Base-by-base conservation (phyloP, 139 green algal genomes). In the Chlamydomonas sp. region DNA sequence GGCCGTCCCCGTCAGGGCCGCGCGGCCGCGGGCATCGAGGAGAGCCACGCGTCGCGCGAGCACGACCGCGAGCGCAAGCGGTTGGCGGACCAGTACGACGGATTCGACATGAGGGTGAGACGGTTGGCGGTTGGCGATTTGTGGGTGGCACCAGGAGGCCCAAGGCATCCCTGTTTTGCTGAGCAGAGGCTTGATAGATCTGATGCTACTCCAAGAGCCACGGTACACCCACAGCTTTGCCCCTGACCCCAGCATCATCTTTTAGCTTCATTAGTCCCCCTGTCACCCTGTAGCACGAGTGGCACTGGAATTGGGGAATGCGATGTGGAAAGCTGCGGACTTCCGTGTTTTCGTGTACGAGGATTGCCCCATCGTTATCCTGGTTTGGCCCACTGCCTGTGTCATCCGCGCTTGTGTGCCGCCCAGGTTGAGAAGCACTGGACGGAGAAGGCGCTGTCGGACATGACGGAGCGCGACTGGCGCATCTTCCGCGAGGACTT, bases 401-500 rank as follows among this genome's bases (percentile, higher is more conserved):
- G 5, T 63, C n/a, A 31, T 16, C 31, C 67, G 74, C 63, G 49
- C 71, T 57, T 16, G 59, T 12, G 12, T 16, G 73, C 14, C 58
- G 10, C 67, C 8, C 69, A 86, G 82, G 84, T 82, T n/a, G 88
- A 94, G 66, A 91, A 90, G 79, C 97, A 99, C 93, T 99, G 98
- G 98, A 97, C 90, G 3, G 96, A 98, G 73, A 99, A 99, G 95
- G 77, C 85, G 31, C 89, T 96, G 61, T 91, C 94, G 1, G 87
- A 95, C n/a, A 99, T 99, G 97, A 98, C 94, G 31, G 97, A 99
- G 91, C 93, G 98, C 31, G 98, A 99, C 95, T 99, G 98, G 98
- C 96, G 98, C 90, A 99, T 99, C 94, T 99, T 99, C 95, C 93
- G 96, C 17, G 98, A 99, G 91, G 98, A 99, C 92, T 99, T 98